Percentiles rank a stretch among this genome's conserved stretches.
phyloP scores from a whole-genome alignment of 2,329 filamentous ascomycete genomes.

The Canariomyces notabilis region DNA sequence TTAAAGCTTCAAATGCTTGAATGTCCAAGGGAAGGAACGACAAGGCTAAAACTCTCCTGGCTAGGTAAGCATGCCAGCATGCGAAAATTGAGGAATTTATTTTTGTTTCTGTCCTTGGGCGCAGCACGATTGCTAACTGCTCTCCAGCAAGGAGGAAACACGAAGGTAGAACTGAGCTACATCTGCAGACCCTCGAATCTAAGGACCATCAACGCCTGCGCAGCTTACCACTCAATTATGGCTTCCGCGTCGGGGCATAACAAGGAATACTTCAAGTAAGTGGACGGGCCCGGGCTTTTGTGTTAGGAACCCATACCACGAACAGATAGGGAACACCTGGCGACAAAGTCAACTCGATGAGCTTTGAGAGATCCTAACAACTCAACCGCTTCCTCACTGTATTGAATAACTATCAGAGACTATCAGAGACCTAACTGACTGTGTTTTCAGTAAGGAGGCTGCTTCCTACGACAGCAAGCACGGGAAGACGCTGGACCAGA shows the following conservation, averaged over 20 bases:
- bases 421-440: not conserved
- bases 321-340: too few species aligned
- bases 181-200: not conserved
- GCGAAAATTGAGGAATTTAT: too few species aligned
- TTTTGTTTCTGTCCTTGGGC: too few species aligned
- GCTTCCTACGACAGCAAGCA: slow-evolving; percentile 54
- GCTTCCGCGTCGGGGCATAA: slow-evolving; percentile 26
- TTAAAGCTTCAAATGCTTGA: not conserved
- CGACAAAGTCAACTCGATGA: too few species aligned
- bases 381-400: too few species aligned
- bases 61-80: too few species aligned
- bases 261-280: slow-evolving; percentile 41
- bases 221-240: not conserved
- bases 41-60: not conserved
- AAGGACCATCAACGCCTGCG: not conserved
- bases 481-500: slow-evolving; percentile 45
- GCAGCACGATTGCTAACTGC: too few species aligned
- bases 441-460: slow-evolving; percentile 42
- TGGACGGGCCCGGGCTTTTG: too few species aligned
- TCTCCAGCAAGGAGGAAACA: too few species aligned
- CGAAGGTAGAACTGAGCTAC: not conserved
- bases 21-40: not conserved
- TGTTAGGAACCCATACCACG: too few species aligned
- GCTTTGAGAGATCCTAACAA: too few species aligned
- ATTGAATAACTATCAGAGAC: too few species aligned